Evolutionary conservation across 768 basidiomycete genomes (phyloP).

Genomic region (Amyloporia xantha): DNA sequence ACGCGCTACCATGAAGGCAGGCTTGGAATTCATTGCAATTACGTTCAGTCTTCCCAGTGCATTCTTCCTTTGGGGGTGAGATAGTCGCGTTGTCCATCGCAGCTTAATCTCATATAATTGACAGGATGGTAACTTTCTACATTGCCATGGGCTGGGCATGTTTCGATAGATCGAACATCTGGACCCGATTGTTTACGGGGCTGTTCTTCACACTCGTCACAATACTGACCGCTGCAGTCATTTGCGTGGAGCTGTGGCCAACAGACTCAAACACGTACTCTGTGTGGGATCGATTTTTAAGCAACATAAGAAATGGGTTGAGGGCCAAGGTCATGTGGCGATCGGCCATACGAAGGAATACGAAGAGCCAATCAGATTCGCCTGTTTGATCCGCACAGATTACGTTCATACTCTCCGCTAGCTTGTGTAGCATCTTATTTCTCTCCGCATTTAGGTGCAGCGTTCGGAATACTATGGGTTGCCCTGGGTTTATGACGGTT

Average conservation of each 20-base stretch:
- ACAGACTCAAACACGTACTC: neutral
- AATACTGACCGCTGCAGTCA: neutral
- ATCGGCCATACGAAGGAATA: too few species aligned
- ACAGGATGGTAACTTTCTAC: slow-evolving; percentile 9
- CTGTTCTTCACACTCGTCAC: neutral
- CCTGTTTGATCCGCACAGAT: too few species aligned
- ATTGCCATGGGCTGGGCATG: slow-evolving; percentile 11
- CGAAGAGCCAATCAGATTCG: too few species aligned
- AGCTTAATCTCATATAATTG: neutral
- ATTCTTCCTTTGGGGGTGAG: slow-evolving; percentile 21
- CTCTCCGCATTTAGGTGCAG: too few species aligned
- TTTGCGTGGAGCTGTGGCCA: neutral
- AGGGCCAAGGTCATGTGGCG: too few species aligned
- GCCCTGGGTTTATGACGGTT: too few species aligned
- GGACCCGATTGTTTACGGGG: neutral
- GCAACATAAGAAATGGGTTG: too few species aligned
- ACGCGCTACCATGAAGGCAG: slow-evolving; percentile 11
- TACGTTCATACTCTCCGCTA: too few species aligned
- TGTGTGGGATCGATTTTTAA: too few species aligned
- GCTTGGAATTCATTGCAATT: slow-evolving; percentile 32
- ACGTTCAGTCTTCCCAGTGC: slow-evolving; percentile 24
- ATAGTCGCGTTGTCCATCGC: neutral
- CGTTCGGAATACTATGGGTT: too few species aligned
- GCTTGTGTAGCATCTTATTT: too few species aligned
- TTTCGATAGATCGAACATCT: slow-evolving; percentile 3